phyloP scores from a whole-genome alignment of 1,284 basidiomycete genomes.

The Salmacisia buchloeana region DNA sequence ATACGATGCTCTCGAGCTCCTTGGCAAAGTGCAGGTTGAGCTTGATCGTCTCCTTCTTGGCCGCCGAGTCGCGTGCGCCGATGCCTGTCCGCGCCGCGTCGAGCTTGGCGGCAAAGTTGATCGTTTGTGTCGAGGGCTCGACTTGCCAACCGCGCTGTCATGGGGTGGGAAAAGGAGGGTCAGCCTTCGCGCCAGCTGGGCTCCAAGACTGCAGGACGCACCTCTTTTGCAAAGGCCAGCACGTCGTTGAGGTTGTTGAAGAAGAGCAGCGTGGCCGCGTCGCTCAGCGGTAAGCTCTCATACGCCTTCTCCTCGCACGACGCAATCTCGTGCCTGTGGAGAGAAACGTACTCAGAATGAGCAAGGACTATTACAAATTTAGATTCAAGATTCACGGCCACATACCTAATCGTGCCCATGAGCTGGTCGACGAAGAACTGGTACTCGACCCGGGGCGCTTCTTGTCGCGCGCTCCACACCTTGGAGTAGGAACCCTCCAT shows the following conservation, averaged over 20 bases:
- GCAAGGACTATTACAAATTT: neutral
- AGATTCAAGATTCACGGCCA: no score
- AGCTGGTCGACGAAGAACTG: conserved; percentile 82
- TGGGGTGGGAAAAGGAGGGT: neutral
- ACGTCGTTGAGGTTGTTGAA: conserved; percentile 74
- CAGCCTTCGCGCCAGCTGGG: neutral
- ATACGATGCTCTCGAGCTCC: conserved; percentile 49
- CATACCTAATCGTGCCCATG: conserved; percentile 81
- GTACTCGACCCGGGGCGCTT: conserved; percentile 69
- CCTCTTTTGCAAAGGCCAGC: conserved; percentile 67
- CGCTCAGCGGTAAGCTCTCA: conserved; percentile 75
- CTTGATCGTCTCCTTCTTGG: conserved; percentile 44
- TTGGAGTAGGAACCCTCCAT: conserved; percentile 99
- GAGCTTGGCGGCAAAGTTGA: conserved; percentile 40
- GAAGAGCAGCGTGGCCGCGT: conserved; percentile 80
- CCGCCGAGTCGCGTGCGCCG: conserved; percentile 10
- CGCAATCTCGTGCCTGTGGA: conserved; percentile 76
- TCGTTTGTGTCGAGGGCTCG: conserved; percentile 47
- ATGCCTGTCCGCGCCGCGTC: conserved; percentile 19
- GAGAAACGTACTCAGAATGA: neutral
- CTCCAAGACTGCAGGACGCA: no score
- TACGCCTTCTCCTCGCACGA: conserved; percentile 87
- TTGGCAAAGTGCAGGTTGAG: conserved; percentile 46
- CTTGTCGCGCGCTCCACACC: conserved; percentile 88
- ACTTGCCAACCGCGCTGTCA: conserved; percentile 51